Conservation (phyloP, 129 eudicot species). For the Flaveria bidentis region DNA sequence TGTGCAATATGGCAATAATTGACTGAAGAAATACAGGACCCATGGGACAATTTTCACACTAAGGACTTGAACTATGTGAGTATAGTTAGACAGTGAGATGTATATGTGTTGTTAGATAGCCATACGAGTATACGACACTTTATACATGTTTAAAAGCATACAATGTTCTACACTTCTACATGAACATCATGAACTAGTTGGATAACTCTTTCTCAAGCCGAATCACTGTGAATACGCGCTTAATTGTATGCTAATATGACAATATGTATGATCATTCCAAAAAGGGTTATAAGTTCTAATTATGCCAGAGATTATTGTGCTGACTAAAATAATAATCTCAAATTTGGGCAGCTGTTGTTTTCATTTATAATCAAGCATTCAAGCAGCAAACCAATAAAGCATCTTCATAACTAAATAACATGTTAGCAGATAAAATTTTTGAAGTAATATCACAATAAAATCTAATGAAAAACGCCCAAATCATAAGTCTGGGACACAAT, state of each 20-base stretch:
- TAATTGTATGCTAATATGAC: not conserved
- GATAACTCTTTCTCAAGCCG: not conserved
- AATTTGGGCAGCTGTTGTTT: too few species aligned
- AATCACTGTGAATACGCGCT: not conserved
- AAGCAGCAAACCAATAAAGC: too few species aligned
- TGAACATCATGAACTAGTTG: not conserved
- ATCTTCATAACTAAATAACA: too few species aligned
- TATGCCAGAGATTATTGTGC: not conserved
- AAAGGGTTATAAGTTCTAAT: not conserved
- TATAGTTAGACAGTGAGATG: conserved; percentile 40
- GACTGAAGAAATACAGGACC: conserved; percentile 4
- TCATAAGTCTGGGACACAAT: too few species aligned
- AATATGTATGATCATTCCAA: conserved; percentile 6
- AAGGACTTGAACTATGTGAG: conserved; percentile 2
- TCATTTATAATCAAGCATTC: too few species aligned
- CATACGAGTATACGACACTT: conserved; percentile 11
- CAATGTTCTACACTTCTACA: not conserved
- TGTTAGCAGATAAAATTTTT: too few species aligned
- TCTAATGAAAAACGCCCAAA: too few species aligned
- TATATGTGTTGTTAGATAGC: conserved; percentile 23
- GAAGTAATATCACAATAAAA: too few species aligned
- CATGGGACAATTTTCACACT: conserved; percentile 22
- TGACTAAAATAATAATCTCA: not conserved
- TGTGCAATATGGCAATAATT: conserved; percentile 5
- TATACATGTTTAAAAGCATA: conserved; percentile 32